A percentile compares a stretch with the other conserved stretches of the same genome.
phyloP scores from a whole-genome alignment of 345 rosid species.

The Populus euphratica region DNA sequence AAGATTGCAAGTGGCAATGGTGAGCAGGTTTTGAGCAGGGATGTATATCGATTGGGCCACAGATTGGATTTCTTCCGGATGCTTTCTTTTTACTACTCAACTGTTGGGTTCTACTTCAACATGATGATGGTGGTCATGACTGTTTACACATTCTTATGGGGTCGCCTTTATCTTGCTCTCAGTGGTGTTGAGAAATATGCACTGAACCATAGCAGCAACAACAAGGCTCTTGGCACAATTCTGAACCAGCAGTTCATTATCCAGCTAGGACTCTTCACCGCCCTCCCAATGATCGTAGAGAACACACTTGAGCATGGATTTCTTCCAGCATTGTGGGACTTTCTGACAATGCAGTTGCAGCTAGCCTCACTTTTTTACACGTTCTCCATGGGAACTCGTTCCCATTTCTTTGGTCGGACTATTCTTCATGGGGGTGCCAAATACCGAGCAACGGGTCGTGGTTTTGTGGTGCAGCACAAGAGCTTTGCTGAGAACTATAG shows the following conservation, averaged over 20 bases:
- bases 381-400: constrained; percentile 80
- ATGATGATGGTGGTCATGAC: constrained; percentile 67
- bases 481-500: constrained; percentile 78
- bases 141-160: constrained; percentile 75
- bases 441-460: constrained; percentile 91
- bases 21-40: constrained; percentile 88
- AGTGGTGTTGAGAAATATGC: constrained; percentile 67
- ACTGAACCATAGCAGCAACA: constrained; percentile 28
- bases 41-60: constrained; percentile 82
- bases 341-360: constrained; percentile 79
- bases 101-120: constrained; percentile 74
- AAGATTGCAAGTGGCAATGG: constrained; percentile 94
- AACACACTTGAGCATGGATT: constrained; percentile 85
- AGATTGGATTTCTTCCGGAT: constrained; percentile 83
- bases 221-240: constrained; percentile 25
- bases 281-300: constrained; percentile 83
- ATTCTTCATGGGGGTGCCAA: constrained; percentile 94
- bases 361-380: constrained; percentile 76
- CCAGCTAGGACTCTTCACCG: constrained; percentile 80
- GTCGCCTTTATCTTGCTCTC: constrained; percentile 79
- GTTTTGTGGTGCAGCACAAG: constrained; percentile 84
- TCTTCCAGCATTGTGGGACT: constrained; percentile 78
- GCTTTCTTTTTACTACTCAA: constrained; percentile 72
- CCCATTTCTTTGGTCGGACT: constrained; percentile 84
- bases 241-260: constrained; percentile 32